Base-by-base conservation (phyloP, 2,329 filamentous ascomycete genomes). In the Pestalotiopsis sp. region DNA sequence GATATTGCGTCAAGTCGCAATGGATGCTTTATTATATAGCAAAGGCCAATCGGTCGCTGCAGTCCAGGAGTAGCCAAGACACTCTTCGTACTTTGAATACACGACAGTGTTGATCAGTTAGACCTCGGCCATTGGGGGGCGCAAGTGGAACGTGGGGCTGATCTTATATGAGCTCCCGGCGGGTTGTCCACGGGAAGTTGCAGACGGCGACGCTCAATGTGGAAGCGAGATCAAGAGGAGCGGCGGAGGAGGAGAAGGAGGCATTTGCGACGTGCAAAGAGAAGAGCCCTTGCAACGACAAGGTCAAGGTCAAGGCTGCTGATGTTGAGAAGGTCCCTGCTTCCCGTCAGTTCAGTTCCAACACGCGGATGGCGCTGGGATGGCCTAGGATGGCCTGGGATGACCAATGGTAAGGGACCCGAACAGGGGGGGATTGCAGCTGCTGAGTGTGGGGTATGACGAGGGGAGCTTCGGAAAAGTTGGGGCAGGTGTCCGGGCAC, bases 381-480 rank as follows among this genome's bases (percentile, higher is more conserved):
- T 52, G 45, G n/a, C 62, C 59, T 27, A 13, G 20, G 61, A 64
- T 41, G 38, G 38, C 31, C 61, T 63, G 38, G 57, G 59, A 38
- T 62, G 59, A 52, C 45, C 45, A 52, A 52, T 52, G 45, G 20
- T n/a, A 41, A 38, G 23, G 62, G 20, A 13, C 49, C 39, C 38
- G 23, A 65, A 49, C 41, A 36, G 49, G 49, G 64, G 45, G 31
- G 31, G 36, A 31, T 9, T 39, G 25, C 49, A 59, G 27, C 45
- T n/a, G 56, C 65, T 56, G 56, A 67, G 65, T 67, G 65, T 60
- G 65, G 65, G 65, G 65, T 67, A 67, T 20, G 63, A 66, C 36
- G 63, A 66, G 63, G 63, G 63, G 63, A 66, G 41, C 27, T 20
- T 20, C 20, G 31, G 14, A 31, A 59, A 27, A 27, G 23, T 59